Conservation (phyloP, 2,329 filamentous ascomycete species). For the Aspergillus transmontanensis region DNA sequence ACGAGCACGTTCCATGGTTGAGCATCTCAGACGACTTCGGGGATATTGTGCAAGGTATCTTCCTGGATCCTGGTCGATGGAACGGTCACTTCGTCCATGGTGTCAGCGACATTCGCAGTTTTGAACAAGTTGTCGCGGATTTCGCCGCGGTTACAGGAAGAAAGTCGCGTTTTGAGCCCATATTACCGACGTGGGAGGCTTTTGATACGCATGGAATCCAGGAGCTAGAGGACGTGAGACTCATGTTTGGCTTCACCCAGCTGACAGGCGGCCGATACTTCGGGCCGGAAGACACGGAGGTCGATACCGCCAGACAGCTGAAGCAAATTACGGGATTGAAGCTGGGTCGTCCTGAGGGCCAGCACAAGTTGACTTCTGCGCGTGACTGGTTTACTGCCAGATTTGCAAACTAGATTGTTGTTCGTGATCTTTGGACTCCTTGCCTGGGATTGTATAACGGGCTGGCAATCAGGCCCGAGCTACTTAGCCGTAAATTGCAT, state of each 20-base stretch:
- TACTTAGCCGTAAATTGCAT: background rate
- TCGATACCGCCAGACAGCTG: slow-evolving; percentile 7
- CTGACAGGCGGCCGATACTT: slow-evolving; percentile 14
- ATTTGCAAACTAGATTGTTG: background rate
- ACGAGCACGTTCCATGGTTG: slow-evolving; percentile 43
- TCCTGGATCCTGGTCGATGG: slow-evolving; percentile 44
- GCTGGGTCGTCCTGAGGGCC: background rate
- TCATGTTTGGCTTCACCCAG: slow-evolving; percentile 18
- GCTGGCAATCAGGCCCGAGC: background rate
- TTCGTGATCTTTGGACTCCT: background rate
- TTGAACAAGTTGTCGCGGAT: slow-evolving; percentile 30
- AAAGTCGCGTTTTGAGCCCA: slow-evolving; percentile 11
- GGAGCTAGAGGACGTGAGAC: slow-evolving; percentile 14
- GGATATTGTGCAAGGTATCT: slow-evolving; percentile 50
- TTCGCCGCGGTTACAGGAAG: slow-evolving; percentile 27
- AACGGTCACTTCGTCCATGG: slow-evolving; percentile 42
- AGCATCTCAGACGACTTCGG: slow-evolving; percentile 47
- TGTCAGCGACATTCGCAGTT: slow-evolving; percentile 37
- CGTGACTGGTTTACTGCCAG: background rate
- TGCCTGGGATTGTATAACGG: background rate
- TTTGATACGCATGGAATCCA: slow-evolving; percentile 16
- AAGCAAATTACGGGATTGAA: background rate
- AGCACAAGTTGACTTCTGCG: background rate
- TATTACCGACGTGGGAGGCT: slow-evolving; percentile 11
- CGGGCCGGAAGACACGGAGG: slow-evolving; percentile 9